phyloP scores from a whole-genome alignment of 768 basidiomycete species.

The Hygrocybe coccinea region DNA sequence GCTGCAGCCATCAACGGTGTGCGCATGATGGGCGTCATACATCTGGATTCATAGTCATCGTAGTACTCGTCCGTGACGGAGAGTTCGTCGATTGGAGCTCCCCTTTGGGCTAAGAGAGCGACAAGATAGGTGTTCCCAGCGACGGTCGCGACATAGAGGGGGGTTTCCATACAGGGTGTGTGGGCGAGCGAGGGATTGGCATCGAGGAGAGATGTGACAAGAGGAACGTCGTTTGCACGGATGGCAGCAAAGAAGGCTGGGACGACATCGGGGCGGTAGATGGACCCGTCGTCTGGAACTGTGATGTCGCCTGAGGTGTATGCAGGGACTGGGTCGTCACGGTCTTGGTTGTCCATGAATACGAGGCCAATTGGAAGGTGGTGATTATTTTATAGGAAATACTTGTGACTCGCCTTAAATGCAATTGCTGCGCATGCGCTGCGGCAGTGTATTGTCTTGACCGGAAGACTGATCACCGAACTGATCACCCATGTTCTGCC shows the following conservation, averaged over 20 bases:
- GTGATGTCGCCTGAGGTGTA: neutral
- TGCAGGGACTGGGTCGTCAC: neutral
- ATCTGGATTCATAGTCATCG: neutral
- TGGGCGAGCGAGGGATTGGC: neutral
- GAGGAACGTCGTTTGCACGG: neutral
- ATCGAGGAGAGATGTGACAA: constrained; percentile 1
- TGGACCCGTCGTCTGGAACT: neutral
- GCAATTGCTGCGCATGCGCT: too few relatives aligned
- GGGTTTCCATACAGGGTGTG: neutral
- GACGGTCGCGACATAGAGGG: neutral
- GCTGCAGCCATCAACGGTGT: constrained; percentile 1
- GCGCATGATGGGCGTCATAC: neutral
- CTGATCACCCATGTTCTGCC: too few relatives aligned
- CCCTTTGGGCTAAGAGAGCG: neutral
- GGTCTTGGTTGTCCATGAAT: too few relatives aligned
- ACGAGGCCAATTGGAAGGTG: too few relatives aligned
- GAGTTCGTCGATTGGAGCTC: neutral
- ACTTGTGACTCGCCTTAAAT: too few relatives aligned
- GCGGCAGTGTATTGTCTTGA: too few relatives aligned
- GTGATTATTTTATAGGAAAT: too few relatives aligned
- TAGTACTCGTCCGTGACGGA: neutral
- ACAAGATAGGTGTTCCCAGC: neutral
- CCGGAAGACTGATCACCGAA: too few relatives aligned
- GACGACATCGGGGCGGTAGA: neutral
- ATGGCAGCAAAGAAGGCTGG: neutral